Base-by-base conservation (phyloP, 1,284 basidiomycete genomes). In the Ceratobasidium sp. region DNA sequence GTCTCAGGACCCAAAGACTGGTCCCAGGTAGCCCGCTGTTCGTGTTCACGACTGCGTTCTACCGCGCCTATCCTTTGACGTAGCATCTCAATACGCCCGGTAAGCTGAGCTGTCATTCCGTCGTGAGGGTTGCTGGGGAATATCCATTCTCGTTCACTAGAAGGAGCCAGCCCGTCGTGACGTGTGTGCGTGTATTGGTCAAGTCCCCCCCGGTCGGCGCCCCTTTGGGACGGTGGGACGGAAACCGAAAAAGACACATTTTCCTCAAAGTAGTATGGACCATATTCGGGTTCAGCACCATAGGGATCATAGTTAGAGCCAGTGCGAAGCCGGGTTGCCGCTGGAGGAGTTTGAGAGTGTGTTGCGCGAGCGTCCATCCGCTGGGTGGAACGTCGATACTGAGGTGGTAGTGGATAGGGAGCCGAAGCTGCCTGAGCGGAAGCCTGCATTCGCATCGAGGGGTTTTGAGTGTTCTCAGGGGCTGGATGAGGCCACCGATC, bases 401-500 rank as follows among this genome's bases (percentile, higher is more conserved):
- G 39, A 11, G 47, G 60, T 23, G 45, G 71, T 26, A 33, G 54
- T 26, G 60, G 71, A 45, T 26, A 35, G 37, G 60, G 71, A 51
- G 45, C 63, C 63, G 63, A 65, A 65, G 60, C n/a, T 53, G 49
- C 47, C 49, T 74, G 71, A 17, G 20, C 63, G 42, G 63, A 33
- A 45, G 71, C 13, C 11, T 64, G 71, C 20, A 58, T 53, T 60
- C 71, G 54, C 60, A 64, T 37, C 60, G 58, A 61, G 45, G 69
- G 69, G 71, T 74, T 74, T 74, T 74, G 71, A 74, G 58, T 28
- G 31, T 63, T 64, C 45, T 60, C 71, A 61, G 71, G 54, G 71
- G 60, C 49, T 47, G 60, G 60, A 63, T 74, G 60, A 58, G 71
- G 71, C 71, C 71, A 74, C 71, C 71, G 71, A 64, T 74, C 71